Conservation (phyloP, 2,329 filamentous ascomycete genomes). For the Ceratocystiopsis sp. region DNA sequence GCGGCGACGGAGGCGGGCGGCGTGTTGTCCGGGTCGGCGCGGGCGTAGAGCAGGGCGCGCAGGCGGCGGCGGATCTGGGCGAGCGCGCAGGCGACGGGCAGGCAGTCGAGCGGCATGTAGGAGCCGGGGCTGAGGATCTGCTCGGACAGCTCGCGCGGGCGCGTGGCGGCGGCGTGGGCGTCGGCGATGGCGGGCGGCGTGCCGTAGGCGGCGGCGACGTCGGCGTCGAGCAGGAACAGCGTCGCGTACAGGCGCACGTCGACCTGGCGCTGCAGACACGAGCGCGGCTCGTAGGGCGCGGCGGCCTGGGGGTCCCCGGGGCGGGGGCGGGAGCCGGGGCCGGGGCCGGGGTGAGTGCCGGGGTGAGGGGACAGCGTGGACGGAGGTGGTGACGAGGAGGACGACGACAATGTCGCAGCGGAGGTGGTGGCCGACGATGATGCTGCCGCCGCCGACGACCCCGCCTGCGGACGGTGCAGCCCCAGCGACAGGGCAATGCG, state of each 20-base stretch:
- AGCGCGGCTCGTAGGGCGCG: constrained; percentile 9
- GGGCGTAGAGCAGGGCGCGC: constrained; percentile 8
- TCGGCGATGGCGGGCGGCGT: constrained; percentile 13
- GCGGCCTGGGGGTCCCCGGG: too few relatives aligned
- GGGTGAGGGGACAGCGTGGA: too few relatives aligned
- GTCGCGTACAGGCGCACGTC: constrained; percentile 13
- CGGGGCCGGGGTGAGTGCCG: too few relatives aligned
- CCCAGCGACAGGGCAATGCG: constrained; percentile 13
- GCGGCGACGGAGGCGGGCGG: constrained; percentile 6
- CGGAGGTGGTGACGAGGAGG: too few relatives aligned
- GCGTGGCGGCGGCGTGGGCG: constrained; percentile 7
- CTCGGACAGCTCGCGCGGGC: constrained; percentile 8
- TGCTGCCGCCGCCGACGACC: too few relatives aligned
- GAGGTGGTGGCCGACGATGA: too few relatives aligned
- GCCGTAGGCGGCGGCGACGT: constrained; percentile 13
- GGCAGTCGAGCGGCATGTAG: constrained; percentile 14
- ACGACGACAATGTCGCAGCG: too few relatives aligned
- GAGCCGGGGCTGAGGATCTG: constrained; percentile 14
- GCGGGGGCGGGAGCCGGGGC: too few relatives aligned
- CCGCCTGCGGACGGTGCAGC: constrained; percentile 11
- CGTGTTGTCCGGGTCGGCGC: neutral
- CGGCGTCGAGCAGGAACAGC: constrained; percentile 13
- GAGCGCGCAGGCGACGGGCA: constrained; percentile 11
- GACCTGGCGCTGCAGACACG: constrained; percentile 12
- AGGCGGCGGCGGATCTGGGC: constrained; percentile 11